Percentiles rank a stretch among this genome's conserved stretches.
phyloP scores from a whole-genome alignment of 257 asterid species.

The Schizonepeta tenuifolia region DNA sequence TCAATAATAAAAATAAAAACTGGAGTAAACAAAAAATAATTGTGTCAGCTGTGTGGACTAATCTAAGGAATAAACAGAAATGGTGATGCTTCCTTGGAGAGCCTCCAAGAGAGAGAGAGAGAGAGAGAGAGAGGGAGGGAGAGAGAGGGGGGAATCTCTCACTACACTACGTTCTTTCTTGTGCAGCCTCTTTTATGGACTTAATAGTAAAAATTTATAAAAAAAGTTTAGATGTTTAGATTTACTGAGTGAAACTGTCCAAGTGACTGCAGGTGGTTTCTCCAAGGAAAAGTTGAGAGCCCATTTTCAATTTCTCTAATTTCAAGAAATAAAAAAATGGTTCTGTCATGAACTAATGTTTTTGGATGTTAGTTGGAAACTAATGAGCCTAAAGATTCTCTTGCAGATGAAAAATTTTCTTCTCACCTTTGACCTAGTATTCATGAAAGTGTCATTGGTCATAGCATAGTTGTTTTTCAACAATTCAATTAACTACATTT shows the following conservation, averaged over 20 bases:
- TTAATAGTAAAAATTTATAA: background rate
- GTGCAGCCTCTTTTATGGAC: constrained; percentile 31
- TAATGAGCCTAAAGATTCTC: constrained; percentile 19
- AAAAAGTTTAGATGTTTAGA: background rate
- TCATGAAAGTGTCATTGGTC: background rate
- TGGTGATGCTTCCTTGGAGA: constrained; percentile 24
- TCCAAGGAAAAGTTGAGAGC: constrained; percentile 20
- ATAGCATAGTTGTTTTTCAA: background rate
- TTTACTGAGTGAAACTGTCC: constrained; percentile 5
- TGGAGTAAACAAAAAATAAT: constrained; percentile 25
- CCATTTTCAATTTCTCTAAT: background rate
- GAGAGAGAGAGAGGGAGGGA: constrained; percentile 6
- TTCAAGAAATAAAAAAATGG: background rate
- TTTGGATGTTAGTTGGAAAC: constrained; percentile 28
- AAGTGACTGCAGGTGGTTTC: constrained; percentile 22
- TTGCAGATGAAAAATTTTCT: background rate
- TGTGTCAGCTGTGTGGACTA: constrained; percentile 27
- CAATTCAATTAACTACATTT: background rate
- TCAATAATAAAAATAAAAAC: constrained; percentile 7
- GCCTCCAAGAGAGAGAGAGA: constrained; percentile 17
- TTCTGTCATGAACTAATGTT: background rate
- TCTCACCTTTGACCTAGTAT: background rate
- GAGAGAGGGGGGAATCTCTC: constrained; percentile 33
- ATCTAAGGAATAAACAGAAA: constrained; percentile 32
- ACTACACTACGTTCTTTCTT: constrained; percentile 27